Evolutionary conservation across 2,329 filamentous ascomycete genomes (phyloP).

Genomic region (Fusarium phyllophilum): DNA sequence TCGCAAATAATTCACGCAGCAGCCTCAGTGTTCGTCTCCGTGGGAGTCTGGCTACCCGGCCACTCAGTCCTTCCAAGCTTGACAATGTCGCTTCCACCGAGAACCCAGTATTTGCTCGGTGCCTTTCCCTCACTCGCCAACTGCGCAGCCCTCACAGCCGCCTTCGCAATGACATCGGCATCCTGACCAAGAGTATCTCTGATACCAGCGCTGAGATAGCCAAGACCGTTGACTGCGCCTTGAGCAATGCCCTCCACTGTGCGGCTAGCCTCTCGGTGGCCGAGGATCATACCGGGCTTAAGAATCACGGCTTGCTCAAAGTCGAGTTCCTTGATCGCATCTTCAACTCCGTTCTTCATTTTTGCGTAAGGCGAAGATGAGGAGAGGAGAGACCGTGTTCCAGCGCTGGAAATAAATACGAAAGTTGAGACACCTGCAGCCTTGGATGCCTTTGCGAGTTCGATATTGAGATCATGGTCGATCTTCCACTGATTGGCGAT

Average conservation of each 20-base stretch:
- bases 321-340: slow-evolving; percentile 73
- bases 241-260: slow-evolving; percentile 66
- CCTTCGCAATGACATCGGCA: slow-evolving; percentile 74
- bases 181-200: slow-evolving; percentile 80
- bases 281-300: slow-evolving; percentile 79
- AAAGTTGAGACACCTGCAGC: slow-evolving; percentile 77
- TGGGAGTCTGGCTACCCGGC: slow-evolving; percentile 48
- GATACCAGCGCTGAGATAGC: slow-evolving; percentile 62
- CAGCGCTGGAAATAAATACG: slow-evolving; percentile 76
- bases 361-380: slow-evolving; percentile 62
- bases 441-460: slow-evolving; percentile 79
- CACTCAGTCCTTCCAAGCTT: slow-evolving; percentile 70
- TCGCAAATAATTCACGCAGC: not conserved
- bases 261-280: slow-evolving; percentile 71
- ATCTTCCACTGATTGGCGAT: slow-evolving; percentile 86
- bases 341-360: slow-evolving; percentile 92
- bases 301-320: slow-evolving; percentile 84
- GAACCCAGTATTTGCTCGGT: slow-evolving; percentile 68
- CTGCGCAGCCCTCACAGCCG: slow-evolving; percentile 69
- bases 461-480: slow-evolving; percentile 86
- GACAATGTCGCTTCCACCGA: slow-evolving; percentile 72
- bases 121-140: slow-evolving; percentile 68
- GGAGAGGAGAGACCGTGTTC: slow-evolving; percentile 54
- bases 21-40: slow-evolving; percentile 14
- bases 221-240: slow-evolving; percentile 65